Percentiles rank a stretch among this genome's conserved stretches.
These are phyloP conservation scores for Lactarius vividus DNA, from an alignment of 768 basidiomycete genomes.

Conservation along the genomic window DNA sequence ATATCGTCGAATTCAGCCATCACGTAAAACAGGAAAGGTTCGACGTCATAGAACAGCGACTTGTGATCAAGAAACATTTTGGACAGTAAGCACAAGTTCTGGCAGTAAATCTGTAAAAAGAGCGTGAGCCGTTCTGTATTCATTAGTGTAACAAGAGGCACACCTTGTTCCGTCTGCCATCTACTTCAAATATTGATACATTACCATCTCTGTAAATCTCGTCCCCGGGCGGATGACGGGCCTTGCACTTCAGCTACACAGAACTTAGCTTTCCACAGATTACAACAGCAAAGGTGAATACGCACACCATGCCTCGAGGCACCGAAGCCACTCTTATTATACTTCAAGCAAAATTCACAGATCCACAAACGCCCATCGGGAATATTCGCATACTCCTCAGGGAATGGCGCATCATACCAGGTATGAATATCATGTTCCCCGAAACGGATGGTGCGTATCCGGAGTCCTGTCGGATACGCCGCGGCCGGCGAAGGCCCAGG, in stretches of 20 bases:
- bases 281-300: constrained; percentile 24
- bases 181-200: constrained; percentile 95
- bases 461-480: constrained; percentile 41
- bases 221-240: constrained; percentile 93
- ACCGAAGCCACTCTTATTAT: constrained; percentile 92
- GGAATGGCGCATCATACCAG: constrained; percentile 99
- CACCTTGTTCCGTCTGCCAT: constrained; percentile 96
- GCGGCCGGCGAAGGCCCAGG: constrained; percentile 29
- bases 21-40: constrained; percentile 98
- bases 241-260: constrained; percentile 87
- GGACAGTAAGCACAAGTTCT: constrained; percentile 94
- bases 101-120: constrained; percentile 83
- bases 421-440: constrained; percentile 92
- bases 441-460: constrained; percentile 87
- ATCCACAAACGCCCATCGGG: constrained; percentile 94
- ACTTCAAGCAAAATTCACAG: constrained; percentile 97
- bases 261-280: constrained; percentile 6
- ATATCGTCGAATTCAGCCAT: constrained; percentile 88
- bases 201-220: constrained; percentile 92
- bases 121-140: neutral
- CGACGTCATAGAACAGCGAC: constrained; percentile 98
- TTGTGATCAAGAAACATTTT: constrained; percentile 99
- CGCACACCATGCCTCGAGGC: constrained; percentile 81
- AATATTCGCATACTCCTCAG: constrained; percentile 92
- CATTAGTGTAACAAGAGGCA: constrained; percentile 4